Percentiles rank a stretch among this genome's conserved stretches.
Evolutionary conservation across 2,329 filamentous ascomycete genomes (phyloP).

Genomic region (Xylaria sp.): DNA sequence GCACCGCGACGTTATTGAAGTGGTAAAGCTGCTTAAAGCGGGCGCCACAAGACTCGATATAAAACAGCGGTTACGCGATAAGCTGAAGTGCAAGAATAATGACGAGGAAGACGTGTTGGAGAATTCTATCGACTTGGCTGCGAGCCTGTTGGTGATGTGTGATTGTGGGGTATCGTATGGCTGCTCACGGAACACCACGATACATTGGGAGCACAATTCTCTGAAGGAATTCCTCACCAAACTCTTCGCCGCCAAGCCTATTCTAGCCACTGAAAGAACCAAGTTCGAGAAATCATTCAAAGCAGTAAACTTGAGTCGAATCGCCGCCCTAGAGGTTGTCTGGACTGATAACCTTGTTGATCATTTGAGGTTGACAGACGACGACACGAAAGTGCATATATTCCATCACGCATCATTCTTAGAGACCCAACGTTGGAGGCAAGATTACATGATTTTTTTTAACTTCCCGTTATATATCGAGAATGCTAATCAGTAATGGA

Average conservation of each 20-base stretch:
- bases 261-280: not conserved
- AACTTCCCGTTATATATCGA: not conserved
- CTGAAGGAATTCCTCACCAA: constrained; percentile 1
- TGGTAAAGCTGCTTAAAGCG: not conserved
- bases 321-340: constrained; percentile 42
- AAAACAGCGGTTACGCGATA: not conserved
- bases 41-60: not conserved
- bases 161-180: constrained; percentile 4
- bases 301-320: constrained; percentile 29
- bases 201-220: constrained; percentile 9
- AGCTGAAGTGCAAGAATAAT: not conserved
- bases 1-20: constrained; percentile 1
- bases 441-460: not conserved
- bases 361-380: constrained; percentile 44
- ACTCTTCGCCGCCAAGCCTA: not conserved
- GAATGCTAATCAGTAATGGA: not conserved
- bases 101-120: constrained; percentile 13
- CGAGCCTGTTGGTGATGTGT: constrained; percentile 9
- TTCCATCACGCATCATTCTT: constrained; percentile 48
- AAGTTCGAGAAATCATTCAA: constrained; percentile 32
- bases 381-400: constrained; percentile 43
- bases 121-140: constrained; percentile 12
- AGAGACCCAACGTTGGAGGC: constrained; percentile 31
- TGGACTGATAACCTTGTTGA: constrained; percentile 47
- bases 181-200: constrained; percentile 1